Base-by-base conservation (phyloP, 768 basidiomycete genomes). In the Pleurotus salmoneostramineus region DNA sequence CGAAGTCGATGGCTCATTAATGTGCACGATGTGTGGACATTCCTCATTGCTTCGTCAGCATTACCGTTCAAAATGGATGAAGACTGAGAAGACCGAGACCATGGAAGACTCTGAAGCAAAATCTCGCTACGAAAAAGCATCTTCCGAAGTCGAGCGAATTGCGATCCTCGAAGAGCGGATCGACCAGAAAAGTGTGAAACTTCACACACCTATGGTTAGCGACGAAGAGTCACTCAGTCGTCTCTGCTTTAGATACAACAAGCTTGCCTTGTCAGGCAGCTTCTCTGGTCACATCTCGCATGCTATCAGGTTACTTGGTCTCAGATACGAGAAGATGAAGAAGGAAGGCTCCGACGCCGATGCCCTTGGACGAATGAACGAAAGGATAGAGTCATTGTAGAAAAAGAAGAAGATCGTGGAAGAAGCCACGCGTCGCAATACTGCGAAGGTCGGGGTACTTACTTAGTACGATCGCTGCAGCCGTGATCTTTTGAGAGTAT, bases 191-290 rank as follows among this genome's bases (percentile, higher is more conserved):
- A 43, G 62, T 15, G 35, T 34, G n/a, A 3, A 12, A 4, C 50
- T 62, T 12, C 54, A 56, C 35, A 36, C 11, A 37, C 14, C 35
- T n/a, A 57, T 59, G 31, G 27, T 33, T n/a, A 17, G 3, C 2
- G 42, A 44, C 21, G 47, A 21, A 37, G 50, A 44, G 12, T 21
- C 46, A 11, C 45, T 64, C 21, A 34, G 51, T 37, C 32, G 55
- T 14, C 32, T 59, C 2, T 57, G 56, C 21, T 48, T 37, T 4
- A 36, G 43, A 42, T 64, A 60, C 50, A 43, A 49, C 43, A 45
- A 58, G 12, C 50, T 63, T 15, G 57, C 63, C 17, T 58, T 64
- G 3, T 63, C 62, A 11, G 62, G 60, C 17, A 64, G 59, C 49
- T 64, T 63, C 49, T 36, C 60, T 5, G 60, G 50, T 10, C 51